These are phyloP conservation scores for Pyrus hybrid DNA, from an alignment of 331 rosid genomes.

Conservation along the genomic window DNA sequence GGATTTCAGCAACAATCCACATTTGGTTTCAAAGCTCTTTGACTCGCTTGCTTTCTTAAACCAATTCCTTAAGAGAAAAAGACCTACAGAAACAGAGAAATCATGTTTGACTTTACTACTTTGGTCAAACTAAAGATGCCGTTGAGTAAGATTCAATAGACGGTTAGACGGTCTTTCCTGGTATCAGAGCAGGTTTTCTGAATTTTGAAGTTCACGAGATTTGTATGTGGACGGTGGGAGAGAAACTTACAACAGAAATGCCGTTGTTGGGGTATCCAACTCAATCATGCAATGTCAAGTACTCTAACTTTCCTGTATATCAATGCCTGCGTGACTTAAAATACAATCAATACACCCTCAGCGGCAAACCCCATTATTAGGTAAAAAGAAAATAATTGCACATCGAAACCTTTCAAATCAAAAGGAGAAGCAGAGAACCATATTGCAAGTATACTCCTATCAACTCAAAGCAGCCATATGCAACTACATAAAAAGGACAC, in stretches of 20 bases:
- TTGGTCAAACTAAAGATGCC: background rate
- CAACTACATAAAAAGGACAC: too few relatives aligned
- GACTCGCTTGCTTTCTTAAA: background rate
- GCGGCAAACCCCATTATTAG: too few relatives aligned
- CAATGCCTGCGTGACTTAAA: too few relatives aligned
- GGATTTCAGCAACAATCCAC: background rate
- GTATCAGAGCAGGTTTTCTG: background rate
- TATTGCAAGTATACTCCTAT: too few relatives aligned
- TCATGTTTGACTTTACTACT: background rate
- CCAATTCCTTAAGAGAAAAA: background rate
- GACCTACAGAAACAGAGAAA: background rate
- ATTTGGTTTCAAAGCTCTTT: too few relatives aligned
- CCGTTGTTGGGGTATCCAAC: background rate
- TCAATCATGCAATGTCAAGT: background rate
- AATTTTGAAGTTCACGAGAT: background rate
- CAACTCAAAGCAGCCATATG: too few relatives aligned
- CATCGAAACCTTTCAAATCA: too few relatives aligned
- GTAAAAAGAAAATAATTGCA: too few relatives aligned
- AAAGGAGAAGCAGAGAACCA: too few relatives aligned
- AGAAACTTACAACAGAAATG: background rate
- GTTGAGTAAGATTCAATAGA: too few relatives aligned
- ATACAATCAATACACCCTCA: too few relatives aligned
- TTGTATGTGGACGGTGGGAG: background rate
- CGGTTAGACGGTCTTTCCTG: background rate
- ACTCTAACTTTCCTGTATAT: too few relatives aligned